phyloP scores from a whole-genome alignment of 2,329 filamentous ascomycete genomes.

The Zymoseptoria crescenta region DNA sequence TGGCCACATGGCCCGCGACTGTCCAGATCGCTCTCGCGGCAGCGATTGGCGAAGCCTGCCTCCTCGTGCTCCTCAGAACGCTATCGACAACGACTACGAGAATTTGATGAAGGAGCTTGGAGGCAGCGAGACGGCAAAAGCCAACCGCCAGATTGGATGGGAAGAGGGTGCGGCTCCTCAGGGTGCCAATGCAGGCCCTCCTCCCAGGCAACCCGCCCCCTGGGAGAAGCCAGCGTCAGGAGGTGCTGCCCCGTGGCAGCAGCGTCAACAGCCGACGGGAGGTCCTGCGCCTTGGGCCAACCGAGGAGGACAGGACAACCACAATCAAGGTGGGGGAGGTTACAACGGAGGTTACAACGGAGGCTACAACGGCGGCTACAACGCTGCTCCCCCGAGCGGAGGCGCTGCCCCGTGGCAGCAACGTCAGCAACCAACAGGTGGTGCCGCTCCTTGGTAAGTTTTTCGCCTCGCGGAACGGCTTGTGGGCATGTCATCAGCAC shows the following conservation, averaged over 20 bases:
- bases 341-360: conserved; percentile 19
- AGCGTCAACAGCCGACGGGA: conserved; percentile 16
- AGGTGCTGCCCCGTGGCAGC: conserved; percentile 32
- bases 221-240: conserved; percentile 26
- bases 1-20: conserved; percentile 96
- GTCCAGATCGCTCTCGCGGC: conserved; percentile 86
- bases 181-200: conserved; percentile 54
- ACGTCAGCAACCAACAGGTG: conserved; percentile 10
- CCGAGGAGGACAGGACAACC: conserved; percentile 15
- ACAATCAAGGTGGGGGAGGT: conserved; percentile 15
- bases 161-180: conserved; percentile 54
- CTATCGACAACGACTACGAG: conserved; percentile 87
- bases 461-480: not conserved
- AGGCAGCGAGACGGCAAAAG: conserved; percentile 51
- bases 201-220: conserved; percentile 15
- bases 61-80: conserved; percentile 52
- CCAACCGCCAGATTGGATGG: conserved; percentile 77
- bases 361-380: conserved; percentile 14
- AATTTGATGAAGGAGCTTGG: conserved; percentile 98
- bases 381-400: conserved; percentile 8
- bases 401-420: conserved; percentile 23
- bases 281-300: conserved; percentile 32
- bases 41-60: conserved; percentile 78
- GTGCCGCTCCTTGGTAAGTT: not conserved
- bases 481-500: not conserved